A percentile compares a stretch with the other conserved stretches of the same genome.
Evolutionary conservation across 2,329 filamentous ascomycete genomes (phyloP).

Genomic region (Geoglossum cookeanum): DNA sequence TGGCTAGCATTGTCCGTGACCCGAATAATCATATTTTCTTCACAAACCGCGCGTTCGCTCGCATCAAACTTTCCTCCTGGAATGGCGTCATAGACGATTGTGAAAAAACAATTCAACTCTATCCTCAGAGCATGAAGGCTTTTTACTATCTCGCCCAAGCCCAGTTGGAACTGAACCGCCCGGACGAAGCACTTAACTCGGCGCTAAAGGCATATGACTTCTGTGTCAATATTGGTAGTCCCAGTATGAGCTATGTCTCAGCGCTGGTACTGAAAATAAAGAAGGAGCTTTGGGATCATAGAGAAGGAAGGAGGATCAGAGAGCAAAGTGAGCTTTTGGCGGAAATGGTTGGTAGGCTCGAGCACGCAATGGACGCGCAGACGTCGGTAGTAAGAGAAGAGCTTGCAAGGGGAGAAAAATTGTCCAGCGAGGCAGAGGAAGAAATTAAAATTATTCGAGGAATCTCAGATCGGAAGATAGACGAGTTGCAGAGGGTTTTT

Average conservation of each 20-base stretch:
- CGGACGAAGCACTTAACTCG: conserved; percentile 50
- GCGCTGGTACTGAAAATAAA: conserved; percentile 60
- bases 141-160: conserved; percentile 71
- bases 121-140: conserved; percentile 43
- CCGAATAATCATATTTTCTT: conserved; percentile 11
- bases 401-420: conserved; percentile 20
- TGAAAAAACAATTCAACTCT: conserved; percentile 4
- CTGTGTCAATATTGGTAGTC: conserved; percentile 42
- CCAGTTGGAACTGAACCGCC: conserved; percentile 52
- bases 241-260: conserved; percentile 51
- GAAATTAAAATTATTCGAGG: conserved; percentile 28
- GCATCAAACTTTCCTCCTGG: conserved; percentile 9
- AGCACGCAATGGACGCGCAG: conserved; percentile 19
- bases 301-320: conserved; percentile 41
- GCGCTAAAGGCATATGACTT: conserved; percentile 55
- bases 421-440: conserved; percentile 24
- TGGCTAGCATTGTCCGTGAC: conserved; percentile 6
- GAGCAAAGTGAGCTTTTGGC: conserved; percentile 38
- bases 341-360: conserved; percentile 36
- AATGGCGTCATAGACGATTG: conserved; percentile 10
- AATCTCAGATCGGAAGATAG: conserved; percentile 22
- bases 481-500: conserved; percentile 27
- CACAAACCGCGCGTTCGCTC: conserved; percentile 13
- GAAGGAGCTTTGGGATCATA: conserved; percentile 66
- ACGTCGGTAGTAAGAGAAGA: not conserved